These are phyloP conservation scores for Eucalyptus pauciflora DNA, from an alignment of 345 rosid genomes.

Conservation along the genomic window DNA sequence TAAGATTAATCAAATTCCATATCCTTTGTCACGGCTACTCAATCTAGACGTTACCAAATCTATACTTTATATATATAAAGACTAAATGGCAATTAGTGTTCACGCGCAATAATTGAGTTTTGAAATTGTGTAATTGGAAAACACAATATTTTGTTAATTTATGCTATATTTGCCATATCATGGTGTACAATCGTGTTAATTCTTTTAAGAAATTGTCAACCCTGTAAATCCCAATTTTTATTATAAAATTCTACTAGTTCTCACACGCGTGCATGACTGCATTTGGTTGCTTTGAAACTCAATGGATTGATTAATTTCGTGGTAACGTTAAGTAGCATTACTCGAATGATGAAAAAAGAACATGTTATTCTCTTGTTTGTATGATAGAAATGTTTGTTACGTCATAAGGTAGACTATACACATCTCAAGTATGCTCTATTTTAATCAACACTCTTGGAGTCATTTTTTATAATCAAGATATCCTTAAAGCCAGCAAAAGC, in stretches of 20 bases:
- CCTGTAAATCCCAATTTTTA: rapidly evolving
- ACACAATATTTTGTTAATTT: neutral
- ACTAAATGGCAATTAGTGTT: neutral
- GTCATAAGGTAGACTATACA: rapidly evolving
- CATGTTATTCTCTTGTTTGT: rapidly evolving
- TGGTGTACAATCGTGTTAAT: neutral
- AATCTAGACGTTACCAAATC: rapidly evolving
- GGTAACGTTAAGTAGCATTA: neutral
- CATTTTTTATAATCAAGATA: neutral
- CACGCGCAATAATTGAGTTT: rapidly evolving
- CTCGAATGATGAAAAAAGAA: neutral
- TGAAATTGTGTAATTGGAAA: rapidly evolving
- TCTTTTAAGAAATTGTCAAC: neutral
- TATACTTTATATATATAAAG: too few relatives aligned
- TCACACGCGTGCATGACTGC: neutral
- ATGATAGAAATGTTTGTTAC: neutral
- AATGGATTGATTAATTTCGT: neutral
- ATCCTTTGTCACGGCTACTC: neutral
- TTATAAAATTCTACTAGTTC: neutral
- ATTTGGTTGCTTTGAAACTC: neutral
- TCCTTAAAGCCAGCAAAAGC: rapidly evolving
- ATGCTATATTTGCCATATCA: neutral
- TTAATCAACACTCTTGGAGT: neutral
- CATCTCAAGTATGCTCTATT: neutral
- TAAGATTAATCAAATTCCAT: rapidly evolving